Conservation (phyloP, 2,329 filamentous ascomycete species). For the Sarocladium brachiariae region DNA sequence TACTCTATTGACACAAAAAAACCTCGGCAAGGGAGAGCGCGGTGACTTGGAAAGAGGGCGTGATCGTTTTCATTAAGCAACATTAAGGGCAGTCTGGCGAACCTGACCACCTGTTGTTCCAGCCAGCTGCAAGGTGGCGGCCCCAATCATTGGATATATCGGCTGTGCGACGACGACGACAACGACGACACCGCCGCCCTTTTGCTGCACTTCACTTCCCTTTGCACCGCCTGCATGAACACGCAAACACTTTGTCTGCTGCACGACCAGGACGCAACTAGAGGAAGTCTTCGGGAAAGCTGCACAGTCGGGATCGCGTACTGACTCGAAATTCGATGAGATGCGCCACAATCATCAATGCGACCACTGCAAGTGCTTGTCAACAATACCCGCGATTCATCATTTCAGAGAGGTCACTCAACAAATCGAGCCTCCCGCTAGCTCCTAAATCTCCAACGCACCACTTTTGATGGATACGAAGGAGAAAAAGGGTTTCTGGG, state of each 20-base stretch:
- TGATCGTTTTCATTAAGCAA: too few species aligned
- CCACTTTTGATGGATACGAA: slow-evolving; percentile 8
- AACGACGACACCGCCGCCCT: too few species aligned
- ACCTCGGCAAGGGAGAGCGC: background rate
- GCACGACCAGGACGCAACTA: background rate
- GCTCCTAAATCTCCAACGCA: background rate
- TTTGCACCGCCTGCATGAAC: slow-evolving; percentile 3
- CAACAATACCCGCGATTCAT: background rate
- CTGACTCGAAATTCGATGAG: background rate
- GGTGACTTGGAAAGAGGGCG: background rate
- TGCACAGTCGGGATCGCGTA: background rate
- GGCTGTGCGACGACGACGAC: slow-evolving; percentile 1
- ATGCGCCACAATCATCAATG: background rate
- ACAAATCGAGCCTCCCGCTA: background rate
- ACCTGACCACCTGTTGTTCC: background rate
- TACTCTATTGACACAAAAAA: background rate
- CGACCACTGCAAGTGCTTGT: background rate
- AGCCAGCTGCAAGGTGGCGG: background rate
- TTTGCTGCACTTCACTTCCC: too few species aligned
- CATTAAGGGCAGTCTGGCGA: too few species aligned
- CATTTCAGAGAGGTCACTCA: background rate
- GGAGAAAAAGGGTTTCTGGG: slow-evolving; percentile 34
- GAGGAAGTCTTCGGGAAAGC: background rate
- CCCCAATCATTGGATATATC: background rate
- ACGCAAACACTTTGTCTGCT: background rate